phyloP scores from a whole-genome alignment of 371 early-diverging fungal genomes.

The Choanephora cucurbitarum region DNA sequence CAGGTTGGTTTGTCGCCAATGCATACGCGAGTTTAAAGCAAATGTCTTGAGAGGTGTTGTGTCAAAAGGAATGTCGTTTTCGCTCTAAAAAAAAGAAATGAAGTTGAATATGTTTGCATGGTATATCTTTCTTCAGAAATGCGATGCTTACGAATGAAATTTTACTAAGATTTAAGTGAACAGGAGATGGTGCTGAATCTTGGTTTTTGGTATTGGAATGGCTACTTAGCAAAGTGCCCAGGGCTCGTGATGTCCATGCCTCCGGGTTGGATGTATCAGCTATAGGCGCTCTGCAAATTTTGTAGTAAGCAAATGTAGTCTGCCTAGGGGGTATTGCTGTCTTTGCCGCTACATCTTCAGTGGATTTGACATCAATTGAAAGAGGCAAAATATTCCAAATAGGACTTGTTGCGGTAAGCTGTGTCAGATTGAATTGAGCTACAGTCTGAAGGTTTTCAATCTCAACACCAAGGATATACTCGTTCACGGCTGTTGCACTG shows the following conservation, averaged over 20 bases:
- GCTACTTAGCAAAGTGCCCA: slow-evolving; percentile 42
- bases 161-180: slow-evolving; percentile 40
- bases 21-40: slow-evolving; percentile 68
- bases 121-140: too few species aligned
- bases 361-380: slow-evolving; percentile 31
- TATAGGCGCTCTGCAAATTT: slow-evolving; percentile 36
- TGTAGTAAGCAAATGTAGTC: slow-evolving; percentile 66
- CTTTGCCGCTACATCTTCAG: slow-evolving; percentile 40
- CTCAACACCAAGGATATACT: slow-evolving; percentile 90
- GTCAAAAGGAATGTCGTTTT: slow-evolving; percentile 45
- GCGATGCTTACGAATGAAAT: slow-evolving; percentile 50
- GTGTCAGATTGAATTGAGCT: slow-evolving; percentile 64
- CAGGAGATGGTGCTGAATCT: slow-evolving; percentile 30
- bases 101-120: too few species aligned
- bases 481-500: slow-evolving; percentile 68
- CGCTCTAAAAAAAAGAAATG: slow-evolving; percentile 30
- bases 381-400: slow-evolving; percentile 70
- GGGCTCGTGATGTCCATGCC: slow-evolving; percentile 49
- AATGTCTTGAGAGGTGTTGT: slow-evolving; percentile 64
- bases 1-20: slow-evolving; percentile 69
- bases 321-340: slow-evolving; percentile 59
- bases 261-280: slow-evolving; percentile 43
- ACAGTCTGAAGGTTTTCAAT: slow-evolving; percentile 72
- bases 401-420: slow-evolving; percentile 74
- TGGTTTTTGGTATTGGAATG: slow-evolving; percentile 24